These are phyloP conservation scores for Trichosporon asahii DNA, from an alignment of 1,284 basidiomycete species.

Conservation along the genomic window DNA sequence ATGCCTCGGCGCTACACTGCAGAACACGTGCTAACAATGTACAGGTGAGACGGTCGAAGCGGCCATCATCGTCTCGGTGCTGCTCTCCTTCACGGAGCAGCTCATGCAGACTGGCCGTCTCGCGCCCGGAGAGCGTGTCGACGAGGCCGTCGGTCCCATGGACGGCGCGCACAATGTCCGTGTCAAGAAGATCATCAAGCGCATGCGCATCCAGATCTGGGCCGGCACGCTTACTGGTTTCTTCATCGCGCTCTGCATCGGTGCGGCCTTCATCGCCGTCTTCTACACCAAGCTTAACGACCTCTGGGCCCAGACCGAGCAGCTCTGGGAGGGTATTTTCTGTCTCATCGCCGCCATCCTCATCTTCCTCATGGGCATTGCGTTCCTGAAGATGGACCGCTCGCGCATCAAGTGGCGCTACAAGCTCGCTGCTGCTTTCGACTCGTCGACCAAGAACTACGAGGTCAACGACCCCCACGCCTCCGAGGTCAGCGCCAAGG, in stretches of 20 bases:
- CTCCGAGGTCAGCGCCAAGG: constrained; percentile 53
- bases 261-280: constrained; percentile 55
- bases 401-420: constrained; percentile 85
- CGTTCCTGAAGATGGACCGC: constrained; percentile 62
- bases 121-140: constrained; percentile 16
- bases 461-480: constrained; percentile 11
- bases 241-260: constrained; percentile 68
- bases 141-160: constrained; percentile 11
- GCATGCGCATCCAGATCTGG: constrained; percentile 64
- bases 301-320: constrained; percentile 64
- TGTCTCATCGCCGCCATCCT: constrained; percentile 73
- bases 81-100: constrained; percentile 54
- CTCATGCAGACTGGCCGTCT: constrained; percentile 47
- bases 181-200: constrained; percentile 40
- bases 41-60: constrained; percentile 52
- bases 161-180: constrained; percentile 21
- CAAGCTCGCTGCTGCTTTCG: constrained; percentile 77
- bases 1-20: too few relatives aligned
- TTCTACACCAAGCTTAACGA: constrained; percentile 58
- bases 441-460: constrained; percentile 31
- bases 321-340: constrained; percentile 65
- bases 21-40: not conserved
- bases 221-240: constrained; percentile 72
- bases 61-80: constrained; percentile 51
- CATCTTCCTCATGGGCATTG: constrained; percentile 76